phyloP scores from a whole-genome alignment of 1,139 yeast genomes.

The Saccharomyces hybrid region DNA sequence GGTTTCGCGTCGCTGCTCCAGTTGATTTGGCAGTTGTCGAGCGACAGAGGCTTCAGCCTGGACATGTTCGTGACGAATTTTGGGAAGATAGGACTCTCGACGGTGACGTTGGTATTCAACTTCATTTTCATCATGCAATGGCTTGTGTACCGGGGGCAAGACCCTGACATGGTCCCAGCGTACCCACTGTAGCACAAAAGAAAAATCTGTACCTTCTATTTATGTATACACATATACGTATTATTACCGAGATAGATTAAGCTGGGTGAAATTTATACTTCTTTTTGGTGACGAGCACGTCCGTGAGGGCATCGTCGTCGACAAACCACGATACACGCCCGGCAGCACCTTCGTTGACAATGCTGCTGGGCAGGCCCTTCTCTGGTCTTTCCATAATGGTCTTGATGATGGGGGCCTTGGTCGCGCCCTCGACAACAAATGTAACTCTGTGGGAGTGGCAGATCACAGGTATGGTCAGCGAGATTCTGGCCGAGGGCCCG shows the following conservation, averaged over 20 bases:
- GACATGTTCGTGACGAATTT: slow-evolving; percentile 16
- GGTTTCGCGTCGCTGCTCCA: slow-evolving; percentile 46
- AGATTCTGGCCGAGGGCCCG: slow-evolving; percentile 81
- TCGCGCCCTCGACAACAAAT: slow-evolving; percentile 90
- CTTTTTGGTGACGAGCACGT: slow-evolving; percentile 33
- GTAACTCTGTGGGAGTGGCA: slow-evolving; percentile 88
- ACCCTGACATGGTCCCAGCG: too few relatives aligned
- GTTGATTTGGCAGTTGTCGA: slow-evolving; percentile 31
- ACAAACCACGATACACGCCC: slow-evolving; percentile 97
- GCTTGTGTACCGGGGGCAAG: too few relatives aligned
- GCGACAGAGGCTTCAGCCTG: slow-evolving; percentile 22
- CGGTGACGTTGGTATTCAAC: too few relatives aligned
- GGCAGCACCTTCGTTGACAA: slow-evolving; percentile 91
- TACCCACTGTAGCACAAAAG: too few relatives aligned
- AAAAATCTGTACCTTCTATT: too few relatives aligned
- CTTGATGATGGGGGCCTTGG: slow-evolving; percentile 87
- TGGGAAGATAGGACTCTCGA: too few relatives aligned
- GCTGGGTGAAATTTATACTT: slow-evolving; percentile 27
- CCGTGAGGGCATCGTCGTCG: slow-evolving; percentile 86
- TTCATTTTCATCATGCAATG: too few relatives aligned
- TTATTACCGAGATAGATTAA: too few relatives aligned
- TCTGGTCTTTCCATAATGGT: slow-evolving; percentile 95
- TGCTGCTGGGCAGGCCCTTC: slow-evolving; percentile 86
- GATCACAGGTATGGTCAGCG: slow-evolving; percentile 88
- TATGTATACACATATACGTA: too few relatives aligned